Percentiles rank a stretch among this genome's conserved stretches.
These are phyloP conservation scores for Monilinia laxa DNA, from an alignment of 2,329 filamentous ascomycete genomes.

Conservation along the genomic window DNA sequence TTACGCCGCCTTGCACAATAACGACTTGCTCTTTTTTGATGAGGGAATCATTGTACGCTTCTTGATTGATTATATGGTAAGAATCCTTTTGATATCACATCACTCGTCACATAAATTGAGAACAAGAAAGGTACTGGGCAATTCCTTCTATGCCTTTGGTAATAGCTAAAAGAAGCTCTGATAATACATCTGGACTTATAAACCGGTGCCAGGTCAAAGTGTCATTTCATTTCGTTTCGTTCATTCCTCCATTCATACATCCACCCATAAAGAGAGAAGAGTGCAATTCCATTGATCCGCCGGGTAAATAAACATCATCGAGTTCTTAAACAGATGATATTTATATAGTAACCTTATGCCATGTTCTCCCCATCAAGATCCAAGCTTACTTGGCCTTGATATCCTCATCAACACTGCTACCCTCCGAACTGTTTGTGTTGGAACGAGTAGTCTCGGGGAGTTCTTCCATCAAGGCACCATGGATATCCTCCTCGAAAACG, in stretches of 20 bases:
- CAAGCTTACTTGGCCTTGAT: slow-evolving; percentile 46
- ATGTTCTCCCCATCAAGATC: slow-evolving; percentile 14
- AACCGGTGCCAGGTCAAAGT: slow-evolving; percentile 23
- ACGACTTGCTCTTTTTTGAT: neutral
- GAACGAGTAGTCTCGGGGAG: slow-evolving; percentile 36
- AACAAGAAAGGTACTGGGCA: slow-evolving; percentile 34
- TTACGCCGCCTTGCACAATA: slow-evolving; percentile 3
- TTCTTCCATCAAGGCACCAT: slow-evolving; percentile 54
- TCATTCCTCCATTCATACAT: slow-evolving; percentile 30
- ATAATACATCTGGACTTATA: slow-evolving; percentile 36
- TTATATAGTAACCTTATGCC: neutral
- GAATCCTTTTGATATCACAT: neutral
- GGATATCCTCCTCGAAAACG: slow-evolving; percentile 84
- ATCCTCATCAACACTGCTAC: slow-evolving; percentile 40
- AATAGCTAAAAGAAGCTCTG: slow-evolving; percentile 33
- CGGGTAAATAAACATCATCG: slow-evolving; percentile 32
- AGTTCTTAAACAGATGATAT: slow-evolving; percentile 12
- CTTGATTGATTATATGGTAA: neutral
- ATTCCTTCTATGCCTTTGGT: slow-evolving; percentile 39
- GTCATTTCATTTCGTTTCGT: slow-evolving; percentile 15
- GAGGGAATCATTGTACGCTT: too few relatives aligned
- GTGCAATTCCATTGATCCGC: slow-evolving; percentile 33
- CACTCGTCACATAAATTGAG: neutral
- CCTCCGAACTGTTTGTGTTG: slow-evolving; percentile 39
- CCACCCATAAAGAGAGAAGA: slow-evolving; percentile 26